phyloP scores from a whole-genome alignment of 1,284 basidiomycete genomes.

The Erythrobasidium hasegawianum region DNA sequence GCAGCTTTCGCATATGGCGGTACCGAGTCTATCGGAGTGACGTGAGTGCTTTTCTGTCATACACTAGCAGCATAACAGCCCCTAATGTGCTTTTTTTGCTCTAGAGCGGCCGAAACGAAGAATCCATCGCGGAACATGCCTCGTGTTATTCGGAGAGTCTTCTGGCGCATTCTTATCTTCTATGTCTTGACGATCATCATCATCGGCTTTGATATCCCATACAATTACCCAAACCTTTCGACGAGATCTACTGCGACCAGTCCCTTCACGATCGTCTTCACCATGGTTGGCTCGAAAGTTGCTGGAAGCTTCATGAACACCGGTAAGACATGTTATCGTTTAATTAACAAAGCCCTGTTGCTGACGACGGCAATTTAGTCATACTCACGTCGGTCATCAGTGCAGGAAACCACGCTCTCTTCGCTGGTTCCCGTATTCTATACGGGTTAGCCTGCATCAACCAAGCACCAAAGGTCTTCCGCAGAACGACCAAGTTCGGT shows the following conservation, averaged over 20 bases:
- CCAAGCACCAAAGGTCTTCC: constrained; percentile 58
- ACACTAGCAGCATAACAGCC: too few relatives aligned
- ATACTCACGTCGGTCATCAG: constrained; percentile 54
- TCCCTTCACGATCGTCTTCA: constrained; percentile 35
- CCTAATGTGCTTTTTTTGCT: constrained; percentile 57
- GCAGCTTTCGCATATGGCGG: constrained; percentile 76
- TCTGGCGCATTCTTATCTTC: constrained; percentile 66
- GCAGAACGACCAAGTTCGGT: constrained; percentile 56
- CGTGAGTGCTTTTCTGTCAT: too few relatives aligned
- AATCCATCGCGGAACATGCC: constrained; percentile 49
- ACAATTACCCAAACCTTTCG: constrained; percentile 18
- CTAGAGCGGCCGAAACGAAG: constrained; percentile 50
- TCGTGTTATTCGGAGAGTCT: constrained; percentile 55
- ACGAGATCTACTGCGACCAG: constrained; percentile 40
- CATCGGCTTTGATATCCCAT: constrained; percentile 27
- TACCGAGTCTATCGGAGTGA: constrained; percentile 56
- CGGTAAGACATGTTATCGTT: too few relatives aligned
- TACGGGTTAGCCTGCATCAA: constrained; percentile 54
- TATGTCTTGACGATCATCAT: constrained; percentile 56
- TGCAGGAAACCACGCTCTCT: constrained; percentile 57
- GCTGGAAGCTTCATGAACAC: constrained; percentile 4
- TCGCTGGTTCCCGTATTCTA: constrained; percentile 56
- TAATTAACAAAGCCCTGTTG: too few relatives aligned
- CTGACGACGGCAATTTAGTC: constrained; percentile 49
- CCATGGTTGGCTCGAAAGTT: constrained; percentile 4